Conservation (phyloP, 2,329 filamentous ascomycete genomes). For the Elsinoe perseae region DNA sequence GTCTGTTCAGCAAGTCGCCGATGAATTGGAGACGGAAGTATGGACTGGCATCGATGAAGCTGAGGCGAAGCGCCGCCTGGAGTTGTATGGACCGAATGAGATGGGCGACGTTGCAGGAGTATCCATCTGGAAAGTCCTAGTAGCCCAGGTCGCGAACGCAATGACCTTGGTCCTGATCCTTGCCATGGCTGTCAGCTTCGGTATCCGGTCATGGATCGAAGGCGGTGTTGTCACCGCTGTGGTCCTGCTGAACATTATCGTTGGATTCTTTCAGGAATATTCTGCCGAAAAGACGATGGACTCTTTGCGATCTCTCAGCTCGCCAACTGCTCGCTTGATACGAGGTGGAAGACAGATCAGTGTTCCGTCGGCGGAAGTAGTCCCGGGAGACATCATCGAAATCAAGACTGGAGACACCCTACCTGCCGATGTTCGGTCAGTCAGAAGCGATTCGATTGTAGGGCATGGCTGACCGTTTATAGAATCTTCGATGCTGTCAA, state of each 20-base stretch:
- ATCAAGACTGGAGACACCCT: conserved; percentile 43
- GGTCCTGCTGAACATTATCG: conserved; percentile 38
- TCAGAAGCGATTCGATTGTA: background rate
- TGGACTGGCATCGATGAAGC: conserved; percentile 49
- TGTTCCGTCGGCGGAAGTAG: conserved; percentile 38
- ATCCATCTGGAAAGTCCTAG: conserved; percentile 61
- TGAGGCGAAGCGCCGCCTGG: conserved; percentile 52
- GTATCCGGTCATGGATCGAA: conserved; percentile 41
- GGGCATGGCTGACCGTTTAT: background rate
- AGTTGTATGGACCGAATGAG: conserved; percentile 60
- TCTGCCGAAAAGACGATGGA: conserved; percentile 45
- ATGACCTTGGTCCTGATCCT: conserved; percentile 59
- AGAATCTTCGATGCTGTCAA: conserved; percentile 41
- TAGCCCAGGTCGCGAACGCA: conserved; percentile 67
- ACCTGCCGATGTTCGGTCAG: conserved; percentile 39
- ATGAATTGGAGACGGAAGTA: background rate
- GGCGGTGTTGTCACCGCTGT: conserved; percentile 41
- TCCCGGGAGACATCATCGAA: conserved; percentile 43
- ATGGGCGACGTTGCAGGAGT: conserved; percentile 61
- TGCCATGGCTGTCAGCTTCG: conserved; percentile 43
- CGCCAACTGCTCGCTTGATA: conserved; percentile 39
- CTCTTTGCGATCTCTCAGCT: conserved; percentile 39
- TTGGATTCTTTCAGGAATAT: conserved; percentile 42
- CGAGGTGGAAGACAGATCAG: conserved; percentile 38
- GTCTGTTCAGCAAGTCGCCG: background rate